These are phyloP conservation scores for Linderina pennispora DNA, from an alignment of 192 early-diverging fungal species.

Conservation along the genomic window DNA sequence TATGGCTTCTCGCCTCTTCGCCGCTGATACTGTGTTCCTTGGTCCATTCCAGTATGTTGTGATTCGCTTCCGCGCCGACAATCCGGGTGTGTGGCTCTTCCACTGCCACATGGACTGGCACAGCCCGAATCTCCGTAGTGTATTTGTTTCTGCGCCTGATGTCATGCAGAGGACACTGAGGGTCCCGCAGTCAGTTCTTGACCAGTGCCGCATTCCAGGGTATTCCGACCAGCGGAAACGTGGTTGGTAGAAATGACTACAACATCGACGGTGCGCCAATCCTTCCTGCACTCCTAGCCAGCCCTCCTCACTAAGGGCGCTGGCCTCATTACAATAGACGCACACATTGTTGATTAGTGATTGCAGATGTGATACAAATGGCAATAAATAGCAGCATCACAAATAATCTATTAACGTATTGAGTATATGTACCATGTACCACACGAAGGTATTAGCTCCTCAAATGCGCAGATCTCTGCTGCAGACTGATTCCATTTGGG, in stretches of 20 bases:
- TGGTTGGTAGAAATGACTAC: constrained; percentile 13
- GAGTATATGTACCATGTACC: no score
- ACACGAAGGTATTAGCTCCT: no score
- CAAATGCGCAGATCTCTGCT: no score
- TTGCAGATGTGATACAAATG: no score
- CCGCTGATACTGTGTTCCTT: constrained; percentile 62
- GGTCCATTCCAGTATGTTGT: constrained; percentile 54
- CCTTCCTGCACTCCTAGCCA: not conserved
- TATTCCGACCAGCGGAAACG: constrained; percentile 15
- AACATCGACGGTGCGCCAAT: constrained; percentile 12
- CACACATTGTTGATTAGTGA: no score
- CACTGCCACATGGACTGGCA: constrained; percentile 71
- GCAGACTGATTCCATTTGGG: no score
- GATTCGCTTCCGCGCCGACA: constrained; percentile 71
- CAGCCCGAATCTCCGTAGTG: constrained; percentile 57
- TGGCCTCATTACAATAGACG: no score
- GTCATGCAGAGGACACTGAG: constrained; percentile 7
- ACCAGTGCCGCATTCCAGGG: constrained; percentile 26
- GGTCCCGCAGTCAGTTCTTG: constrained; percentile 19
- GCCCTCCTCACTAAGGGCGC: no score
- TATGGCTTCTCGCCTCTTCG: constrained; percentile 6
- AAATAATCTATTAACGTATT: no score
- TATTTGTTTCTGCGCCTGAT: constrained; percentile 38
- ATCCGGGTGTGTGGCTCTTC: constrained; percentile 79
- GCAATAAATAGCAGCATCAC: no score